A percentile compares a stretch with the other conserved stretches of the same genome.
These are phyloP conservation scores for Yarrowia galli DNA, from an alignment of 1,139 yeast genomes.

Conservation along the genomic window DNA sequence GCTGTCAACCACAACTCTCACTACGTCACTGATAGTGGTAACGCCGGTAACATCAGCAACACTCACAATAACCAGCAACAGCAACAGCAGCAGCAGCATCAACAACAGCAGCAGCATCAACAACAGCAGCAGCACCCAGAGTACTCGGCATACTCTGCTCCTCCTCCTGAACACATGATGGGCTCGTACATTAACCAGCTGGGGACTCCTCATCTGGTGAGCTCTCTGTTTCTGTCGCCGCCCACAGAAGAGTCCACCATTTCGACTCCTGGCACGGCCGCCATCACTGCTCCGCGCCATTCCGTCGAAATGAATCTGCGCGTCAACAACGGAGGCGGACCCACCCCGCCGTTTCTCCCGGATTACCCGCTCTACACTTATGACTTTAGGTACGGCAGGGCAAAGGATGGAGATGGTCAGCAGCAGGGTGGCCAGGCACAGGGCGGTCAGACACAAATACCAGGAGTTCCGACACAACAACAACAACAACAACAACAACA, in stretches of 20 bases:
- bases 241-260: conserved; percentile 23
- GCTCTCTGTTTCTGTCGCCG: conserved; percentile 15
- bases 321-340: background rate
- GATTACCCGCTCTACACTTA: conserved; percentile 16
- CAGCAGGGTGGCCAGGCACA: no score
- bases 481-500: background rate
- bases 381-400: conserved; percentile 7
- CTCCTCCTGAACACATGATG: conserved; percentile 10
- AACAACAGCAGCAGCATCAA: background rate
- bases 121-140: background rate
- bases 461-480: no score
- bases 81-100: background rate
- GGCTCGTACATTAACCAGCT: conserved; percentile 22
- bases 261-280: conserved; percentile 31
- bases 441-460: background rate
- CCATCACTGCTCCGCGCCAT: conserved; percentile 1
- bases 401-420: background rate
- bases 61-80: no score
- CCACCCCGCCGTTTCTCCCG: conserved; percentile 15
- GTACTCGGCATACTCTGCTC: background rate
- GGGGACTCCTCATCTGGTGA: conserved; percentile 21
- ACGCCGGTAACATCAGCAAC: no score
- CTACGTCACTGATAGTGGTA: no score
- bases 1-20: no score
- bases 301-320: conserved; percentile 20